A percentile compares a stretch with the other conserved stretches of the same genome.
phyloP scores from a whole-genome alignment of 305 asterid genomes.

The Fraxinus sp. region DNA sequence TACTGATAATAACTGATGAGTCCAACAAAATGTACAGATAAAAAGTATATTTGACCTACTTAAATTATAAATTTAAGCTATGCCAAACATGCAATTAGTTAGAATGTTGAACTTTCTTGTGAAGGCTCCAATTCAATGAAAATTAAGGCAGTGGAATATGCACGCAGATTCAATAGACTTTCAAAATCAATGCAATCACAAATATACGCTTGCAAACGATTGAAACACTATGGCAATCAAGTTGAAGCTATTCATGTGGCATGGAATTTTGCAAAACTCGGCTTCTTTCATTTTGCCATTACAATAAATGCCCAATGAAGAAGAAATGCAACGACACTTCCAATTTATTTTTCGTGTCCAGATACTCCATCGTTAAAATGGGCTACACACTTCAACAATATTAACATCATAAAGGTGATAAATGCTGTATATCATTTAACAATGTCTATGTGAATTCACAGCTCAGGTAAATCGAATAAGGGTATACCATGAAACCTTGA shows the following conservation, averaged over 20 bases:
- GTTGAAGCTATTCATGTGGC: not conserved
- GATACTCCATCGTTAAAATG: not conserved
- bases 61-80: no score
- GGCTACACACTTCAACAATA: not conserved
- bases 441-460: not conserved
- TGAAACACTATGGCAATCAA: not conserved
- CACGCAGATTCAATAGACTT: no score
- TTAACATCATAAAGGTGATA: not conserved
- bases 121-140: no score
- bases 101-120: no score
- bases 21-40: no score
- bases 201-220: not conserved
- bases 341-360: not conserved
- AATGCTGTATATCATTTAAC: not conserved
- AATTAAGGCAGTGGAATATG: no score
- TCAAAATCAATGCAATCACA: no score
- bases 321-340: not conserved
- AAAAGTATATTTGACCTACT: no score
- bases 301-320: not conserved
- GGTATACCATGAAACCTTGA: not conserved
- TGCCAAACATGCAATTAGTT: no score
- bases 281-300: not conserved
- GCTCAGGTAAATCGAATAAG: not conserved
- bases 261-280: not conserved
- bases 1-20: no score